Percentiles rank a stretch among this genome's conserved stretches.
These are phyloP conservation scores for Trypanosoma conorhini DNA, from an alignment of 208 protist species.

Conservation along the genomic window DNA sequence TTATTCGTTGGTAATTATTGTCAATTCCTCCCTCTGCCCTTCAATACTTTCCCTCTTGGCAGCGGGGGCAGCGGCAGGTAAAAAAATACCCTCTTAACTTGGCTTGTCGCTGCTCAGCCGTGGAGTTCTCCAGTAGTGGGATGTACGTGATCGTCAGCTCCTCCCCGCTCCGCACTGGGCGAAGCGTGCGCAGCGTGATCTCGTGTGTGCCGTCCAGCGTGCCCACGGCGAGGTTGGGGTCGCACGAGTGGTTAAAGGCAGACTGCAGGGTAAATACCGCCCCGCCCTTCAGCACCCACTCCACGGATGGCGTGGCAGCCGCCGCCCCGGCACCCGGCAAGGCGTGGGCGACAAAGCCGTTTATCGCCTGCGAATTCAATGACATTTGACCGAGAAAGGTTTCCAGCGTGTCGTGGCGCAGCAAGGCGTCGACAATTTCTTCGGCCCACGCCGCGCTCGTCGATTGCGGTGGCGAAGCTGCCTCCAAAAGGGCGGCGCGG, in stretches of 20 bases:
- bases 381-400: slow-evolving; percentile 68
- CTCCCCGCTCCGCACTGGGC: slow-evolving; percentile 44
- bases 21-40: background rate
- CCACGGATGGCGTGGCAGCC: slow-evolving; percentile 19
- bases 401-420: slow-evolving; percentile 59
- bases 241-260: slow-evolving; percentile 81
- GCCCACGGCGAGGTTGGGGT: slow-evolving; percentile 55
- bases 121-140: slow-evolving; percentile 44
- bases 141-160: slow-evolving; percentile 83
- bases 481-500: slow-evolving; percentile 22
- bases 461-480: slow-evolving; percentile 5
- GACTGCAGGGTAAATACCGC: slow-evolving; percentile 74
- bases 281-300: slow-evolving; percentile 69
- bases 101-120: slow-evolving; percentile 34
- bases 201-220: slow-evolving; percentile 57
- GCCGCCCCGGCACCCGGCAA: slow-evolving; percentile 13
- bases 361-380: slow-evolving; percentile 77
- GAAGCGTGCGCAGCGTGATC: slow-evolving; percentile 55
- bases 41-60: slow-evolving; percentile 27
- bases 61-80: slow-evolving; percentile 61
- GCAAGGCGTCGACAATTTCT: slow-evolving; percentile 45
- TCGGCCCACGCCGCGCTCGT: slow-evolving; percentile 33
- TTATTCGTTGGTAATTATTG: background rate
- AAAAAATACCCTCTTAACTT: slow-evolving; percentile 75
- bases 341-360: slow-evolving; percentile 29